Evolutionary conservation across 2,329 filamentous ascomycete species (phyloP).

Genomic region (Trichoderma sp.): DNA sequence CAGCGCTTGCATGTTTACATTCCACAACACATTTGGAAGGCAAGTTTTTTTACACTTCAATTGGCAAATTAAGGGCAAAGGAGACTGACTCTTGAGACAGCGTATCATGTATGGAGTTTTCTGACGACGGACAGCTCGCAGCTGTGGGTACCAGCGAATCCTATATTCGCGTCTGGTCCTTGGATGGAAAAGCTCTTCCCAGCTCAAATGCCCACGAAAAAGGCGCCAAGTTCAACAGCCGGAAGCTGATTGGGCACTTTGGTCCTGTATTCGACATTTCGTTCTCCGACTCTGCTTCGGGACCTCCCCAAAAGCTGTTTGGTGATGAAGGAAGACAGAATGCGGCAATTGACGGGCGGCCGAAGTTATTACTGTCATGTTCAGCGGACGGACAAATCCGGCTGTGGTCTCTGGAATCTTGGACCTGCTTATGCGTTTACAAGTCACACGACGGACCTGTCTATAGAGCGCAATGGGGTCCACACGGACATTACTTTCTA

Average conservation of each 20-base stretch:
- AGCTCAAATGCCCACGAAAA: slow-evolving; percentile 61
- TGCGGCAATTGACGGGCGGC: slow-evolving; percentile 48
- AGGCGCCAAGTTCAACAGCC: slow-evolving; percentile 59
- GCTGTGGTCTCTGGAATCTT: slow-evolving; percentile 89
- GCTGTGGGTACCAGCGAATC: slow-evolving; percentile 90
- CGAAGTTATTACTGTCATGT: slow-evolving; percentile 79
- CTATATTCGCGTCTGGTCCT: slow-evolving; percentile 90
- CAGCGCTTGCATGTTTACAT: slow-evolving; percentile 96
- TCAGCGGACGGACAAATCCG: slow-evolving; percentile 86
- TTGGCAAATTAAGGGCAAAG: no score
- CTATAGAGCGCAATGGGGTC: slow-evolving; percentile 84
- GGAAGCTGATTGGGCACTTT: slow-evolving; percentile 81
- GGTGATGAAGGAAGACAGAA: slow-evolving; percentile 45
- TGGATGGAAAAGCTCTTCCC: slow-evolving; percentile 78
- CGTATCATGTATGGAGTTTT: slow-evolving; percentile 92
- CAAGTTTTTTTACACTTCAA: slow-evolving; percentile 42
- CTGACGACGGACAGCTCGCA: slow-evolving; percentile 81
- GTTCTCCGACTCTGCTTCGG: slow-evolving; percentile 72
- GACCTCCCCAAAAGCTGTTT: slow-evolving; percentile 48
- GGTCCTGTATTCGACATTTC: slow-evolving; percentile 85
- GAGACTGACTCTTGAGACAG: slow-evolving; percentile 40
- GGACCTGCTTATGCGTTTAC: slow-evolving; percentile 90
- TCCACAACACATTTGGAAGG: slow-evolving; percentile 94
- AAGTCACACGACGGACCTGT: slow-evolving; percentile 89
- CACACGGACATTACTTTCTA: slow-evolving; percentile 92